Evolutionary conservation across 345 rosid species (phyloP).

Genomic region (Passiflora organensis): DNA sequence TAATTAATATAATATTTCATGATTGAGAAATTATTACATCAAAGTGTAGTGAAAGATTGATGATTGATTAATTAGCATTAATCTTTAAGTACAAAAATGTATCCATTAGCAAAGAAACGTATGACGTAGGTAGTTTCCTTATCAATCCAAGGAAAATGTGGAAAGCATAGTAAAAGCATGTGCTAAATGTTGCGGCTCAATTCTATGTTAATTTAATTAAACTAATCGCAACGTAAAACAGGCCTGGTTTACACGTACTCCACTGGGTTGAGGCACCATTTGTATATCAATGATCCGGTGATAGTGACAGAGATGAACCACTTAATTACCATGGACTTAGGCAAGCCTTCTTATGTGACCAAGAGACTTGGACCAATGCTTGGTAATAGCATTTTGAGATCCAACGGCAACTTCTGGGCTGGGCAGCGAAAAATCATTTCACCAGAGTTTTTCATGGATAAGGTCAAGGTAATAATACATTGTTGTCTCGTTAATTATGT

Average conservation of each 20-base stretch:
- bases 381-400: constrained; percentile 64
- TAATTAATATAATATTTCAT: no score
- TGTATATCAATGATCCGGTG: constrained; percentile 60
- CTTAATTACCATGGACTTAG: constrained; percentile 47
- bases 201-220: no score
- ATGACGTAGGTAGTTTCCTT: no score
- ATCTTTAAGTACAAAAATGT: no score
- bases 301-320: constrained; percentile 72
- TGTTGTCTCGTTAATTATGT: no score
- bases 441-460: constrained; percentile 20
- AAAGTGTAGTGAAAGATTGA: no score
- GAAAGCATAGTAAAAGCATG: no score
- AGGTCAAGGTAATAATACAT: constrained; percentile 18
- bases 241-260: constrained; percentile 69
- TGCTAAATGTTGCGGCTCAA: no score
- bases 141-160: no score
- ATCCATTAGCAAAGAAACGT: no score
- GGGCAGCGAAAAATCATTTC: constrained; percentile 17
- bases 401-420: constrained; percentile 24
- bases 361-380: constrained; percentile 55
- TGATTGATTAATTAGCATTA: no score
- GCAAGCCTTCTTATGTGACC: constrained; percentile 63
- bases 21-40: no score
- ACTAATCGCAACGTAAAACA: constrained; percentile 14
- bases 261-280: constrained; percentile 60